Base-by-base conservation (phyloP, 306 rosid species). In the Pterocarpus santalinus region DNA sequence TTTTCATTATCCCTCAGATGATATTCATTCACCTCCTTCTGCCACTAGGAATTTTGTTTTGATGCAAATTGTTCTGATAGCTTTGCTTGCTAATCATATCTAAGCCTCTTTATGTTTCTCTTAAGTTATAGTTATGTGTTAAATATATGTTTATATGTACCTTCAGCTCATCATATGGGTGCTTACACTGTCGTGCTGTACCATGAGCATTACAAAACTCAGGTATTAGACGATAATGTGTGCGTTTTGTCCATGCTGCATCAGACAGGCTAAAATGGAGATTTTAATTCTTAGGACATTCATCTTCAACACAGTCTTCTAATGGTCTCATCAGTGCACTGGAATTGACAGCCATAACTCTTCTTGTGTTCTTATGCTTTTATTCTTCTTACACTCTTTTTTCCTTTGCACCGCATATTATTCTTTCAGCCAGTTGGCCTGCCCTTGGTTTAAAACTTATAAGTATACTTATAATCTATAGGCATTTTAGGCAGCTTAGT, bases 151-250 rank as follows among this genome's bases (percentile, higher is more conserved):
- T 41, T 22, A 14, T 28, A 15, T 36, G 5, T 62, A n/a, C 66
- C 58, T 52, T 73, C 49, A 73, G 38, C 17, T 65, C 53, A 71
- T 77, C 55, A 68, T 44, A 71, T 70, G 51, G 60, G 53, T 62
- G 53, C 51, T 4, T 52, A 13, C 13, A 13, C 47, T 41, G 33
- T 41, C 68, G 28, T 30, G 11, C 30, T 76, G 22, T 41, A 73
- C 65, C 2, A 30, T 69, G 55, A 49, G 5, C 55, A 11, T 49
- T 14, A 49, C 16, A 49, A 11, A 14, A 11, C 55, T 49, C 55
- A 49, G n/a, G 55, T 49, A 49, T 49, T 16, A 49, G 55, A 49
- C 44, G 7, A 11, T 46, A 46, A 46, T 46, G 10, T 9, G 2
- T 46, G 51, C 7, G 0, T 38, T 38, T 38, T 38, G 41, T 38